Conservation (phyloP, 306 rosid species). For the Gillenia trifoliata region DNA sequence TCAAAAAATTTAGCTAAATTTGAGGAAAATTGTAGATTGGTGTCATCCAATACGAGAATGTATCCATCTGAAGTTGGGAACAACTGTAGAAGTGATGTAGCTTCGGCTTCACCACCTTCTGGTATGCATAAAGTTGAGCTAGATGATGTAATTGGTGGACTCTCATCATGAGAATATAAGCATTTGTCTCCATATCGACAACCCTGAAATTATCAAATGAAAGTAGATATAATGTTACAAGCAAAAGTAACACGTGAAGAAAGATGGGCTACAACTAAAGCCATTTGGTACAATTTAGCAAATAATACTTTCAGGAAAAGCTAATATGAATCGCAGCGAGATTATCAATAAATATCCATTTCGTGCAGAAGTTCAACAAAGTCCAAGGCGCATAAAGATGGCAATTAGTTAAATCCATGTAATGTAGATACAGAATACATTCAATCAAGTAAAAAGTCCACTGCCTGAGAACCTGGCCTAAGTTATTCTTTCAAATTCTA, state of each 20-base stretch:
- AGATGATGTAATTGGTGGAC: slow-evolving; percentile 25
- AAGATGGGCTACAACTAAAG: not conserved
- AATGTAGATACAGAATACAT: not conserved
- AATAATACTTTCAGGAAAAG: not conserved
- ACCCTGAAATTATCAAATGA: slow-evolving; percentile 44
- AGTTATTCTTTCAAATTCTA: too few species aligned
- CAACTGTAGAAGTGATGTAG: slow-evolving; percentile 40
- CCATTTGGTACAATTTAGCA: not conserved
- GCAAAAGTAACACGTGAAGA: not conserved
- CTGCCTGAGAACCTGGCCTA: too few species aligned
- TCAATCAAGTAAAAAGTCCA: too few species aligned
- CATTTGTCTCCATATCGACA: slow-evolving; percentile 78
- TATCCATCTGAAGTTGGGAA: slow-evolving; percentile 44
- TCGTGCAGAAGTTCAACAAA: not conserved
- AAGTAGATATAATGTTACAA: not conserved
- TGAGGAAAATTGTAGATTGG: slow-evolving; percentile 45
- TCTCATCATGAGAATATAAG: slow-evolving; percentile 53
- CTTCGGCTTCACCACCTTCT: slow-evolving; percentile 38
- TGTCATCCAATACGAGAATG: slow-evolving; percentile 72
- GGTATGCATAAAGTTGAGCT: slow-evolving; percentile 40
- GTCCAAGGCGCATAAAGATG: not conserved
- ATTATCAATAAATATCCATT: not conserved
- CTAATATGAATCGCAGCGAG: not conserved
- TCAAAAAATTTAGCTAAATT: slow-evolving; percentile 38
- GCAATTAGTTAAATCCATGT: not conserved